Conservation (phyloP, 495 filamentous ascomycete genomes). For the Penicillium antarcticum region DNA sequence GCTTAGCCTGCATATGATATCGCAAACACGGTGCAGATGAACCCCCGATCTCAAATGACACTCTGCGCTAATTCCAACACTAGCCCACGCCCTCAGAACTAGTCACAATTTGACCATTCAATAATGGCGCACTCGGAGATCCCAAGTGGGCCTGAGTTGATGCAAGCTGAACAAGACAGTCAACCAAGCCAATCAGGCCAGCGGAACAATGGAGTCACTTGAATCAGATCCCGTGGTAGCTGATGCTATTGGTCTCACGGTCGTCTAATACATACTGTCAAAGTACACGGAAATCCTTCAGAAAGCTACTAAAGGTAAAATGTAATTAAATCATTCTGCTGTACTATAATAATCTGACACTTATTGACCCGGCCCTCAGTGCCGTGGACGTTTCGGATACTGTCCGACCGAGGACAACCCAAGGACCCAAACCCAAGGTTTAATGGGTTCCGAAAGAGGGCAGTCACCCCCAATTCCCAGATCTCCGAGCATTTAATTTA, state of each 20-base stretch:
- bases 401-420: background rate
- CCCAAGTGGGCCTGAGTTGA: background rate
- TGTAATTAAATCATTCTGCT: too few species aligned
- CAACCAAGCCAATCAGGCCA: background rate
- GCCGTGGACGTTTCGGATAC: slow-evolving; percentile 1
- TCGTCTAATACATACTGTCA: slow-evolving; percentile 2
- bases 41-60: too few species aligned
- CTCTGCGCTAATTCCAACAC: background rate
- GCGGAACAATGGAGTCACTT: background rate
- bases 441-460: background rate
- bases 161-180: background rate
- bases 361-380: background rate
- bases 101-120: slow-evolving; percentile 1
- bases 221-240: too few species aligned
- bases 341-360: slow-evolving; percentile 2
- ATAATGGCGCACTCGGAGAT: slow-evolving; percentile 1
- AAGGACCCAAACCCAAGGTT: background rate
- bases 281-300: too few species aligned
- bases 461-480: slow-evolving; percentile 9
- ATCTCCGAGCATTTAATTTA: background rate
- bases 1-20: slow-evolving; percentile 7
- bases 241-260: background rate
- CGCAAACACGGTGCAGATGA: background rate
- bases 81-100: background rate
- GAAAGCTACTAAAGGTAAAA: too few species aligned